Evolutionary conservation across 176 grass and related monocot genomes (phyloP).

Genomic region (Phoenix dactylifera): DNA sequence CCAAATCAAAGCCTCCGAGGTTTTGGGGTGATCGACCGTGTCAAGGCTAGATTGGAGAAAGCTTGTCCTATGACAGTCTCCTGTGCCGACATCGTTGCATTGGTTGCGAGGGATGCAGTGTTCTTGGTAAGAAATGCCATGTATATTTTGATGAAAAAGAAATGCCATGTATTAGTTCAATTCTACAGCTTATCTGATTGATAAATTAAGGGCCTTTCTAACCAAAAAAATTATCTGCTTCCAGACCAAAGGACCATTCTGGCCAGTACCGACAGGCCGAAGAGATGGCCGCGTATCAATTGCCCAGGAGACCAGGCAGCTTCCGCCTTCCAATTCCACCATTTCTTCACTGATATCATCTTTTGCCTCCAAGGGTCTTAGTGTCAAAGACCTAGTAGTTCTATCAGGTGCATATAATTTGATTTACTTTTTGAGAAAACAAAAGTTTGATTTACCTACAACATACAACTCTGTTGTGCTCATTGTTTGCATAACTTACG

Average conservation of each 20-base stretch:
- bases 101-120: constrained; percentile 1
- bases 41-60: no score
- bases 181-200: background rate
- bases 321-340: constrained; percentile 49
- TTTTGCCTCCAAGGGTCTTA: constrained; percentile 55
- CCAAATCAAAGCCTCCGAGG: no score
- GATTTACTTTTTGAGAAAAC: no score
- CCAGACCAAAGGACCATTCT: constrained; percentile 67
- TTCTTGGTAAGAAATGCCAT: constrained; percentile 40
- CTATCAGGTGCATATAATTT: constrained; percentile 43
- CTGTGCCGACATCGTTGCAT: no score
- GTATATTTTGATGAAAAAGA: background rate
- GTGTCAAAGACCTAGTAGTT: constrained; percentile 76
- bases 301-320: constrained; percentile 36
- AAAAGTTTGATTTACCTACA: no score
- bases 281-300: constrained; percentile 53
- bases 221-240: background rate
- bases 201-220: background rate
- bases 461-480: no score
- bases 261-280: constrained; percentile 55
- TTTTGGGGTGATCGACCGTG: no score
- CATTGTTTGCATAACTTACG: no score
- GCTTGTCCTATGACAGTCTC: no score
- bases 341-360: constrained; percentile 44
- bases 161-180: background rate